Conservation (phyloP, 2,329 filamentous ascomycete species). For the Aspergillus sp. region DNA sequence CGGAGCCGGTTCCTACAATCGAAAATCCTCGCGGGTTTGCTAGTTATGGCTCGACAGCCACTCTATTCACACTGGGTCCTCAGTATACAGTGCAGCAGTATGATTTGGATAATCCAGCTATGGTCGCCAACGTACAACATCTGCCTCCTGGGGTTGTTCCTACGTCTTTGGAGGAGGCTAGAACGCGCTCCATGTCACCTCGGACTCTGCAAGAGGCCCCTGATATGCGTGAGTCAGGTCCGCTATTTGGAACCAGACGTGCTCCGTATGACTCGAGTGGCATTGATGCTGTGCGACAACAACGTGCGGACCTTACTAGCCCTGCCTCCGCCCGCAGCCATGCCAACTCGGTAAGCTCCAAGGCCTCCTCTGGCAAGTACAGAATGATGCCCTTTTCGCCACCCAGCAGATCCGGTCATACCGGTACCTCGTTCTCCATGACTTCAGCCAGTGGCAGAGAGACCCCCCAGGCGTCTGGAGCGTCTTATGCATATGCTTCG, state of each 20-base stretch:
- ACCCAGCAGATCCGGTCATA: conserved; percentile 42
- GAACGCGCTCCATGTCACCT: conserved; percentile 26
- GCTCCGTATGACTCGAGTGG: conserved; percentile 71
- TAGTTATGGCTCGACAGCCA: conserved; percentile 86
- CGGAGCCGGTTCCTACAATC: conserved; percentile 80
- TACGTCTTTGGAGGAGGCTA: conserved; percentile 71
- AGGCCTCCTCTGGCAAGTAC: conserved; percentile 51
- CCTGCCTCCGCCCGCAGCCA: conserved; percentile 64
- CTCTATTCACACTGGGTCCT: conserved; percentile 83
- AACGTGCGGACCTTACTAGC: conserved; percentile 65
- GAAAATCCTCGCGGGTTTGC: conserved; percentile 79
- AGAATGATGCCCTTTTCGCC: conserved; percentile 41
- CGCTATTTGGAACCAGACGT: conserved; percentile 69
- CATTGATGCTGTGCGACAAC: conserved; percentile 59
- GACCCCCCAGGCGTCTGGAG: conserved; percentile 36
- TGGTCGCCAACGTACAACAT: conserved; percentile 87
- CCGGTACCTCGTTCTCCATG: conserved; percentile 47
- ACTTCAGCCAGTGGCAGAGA: conserved; percentile 35
- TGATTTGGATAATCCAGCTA: conserved; percentile 79
- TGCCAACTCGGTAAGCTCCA: conserved; percentile 61
- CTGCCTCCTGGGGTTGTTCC: conserved; percentile 75
- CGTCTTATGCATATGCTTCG: conserved; percentile 45
- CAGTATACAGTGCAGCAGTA: conserved; percentile 94
- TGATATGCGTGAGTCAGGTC: conserved; percentile 71
- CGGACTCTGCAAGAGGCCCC: conserved; percentile 36